Conservation (phyloP, 768 basidiomycete species). For the Boletellus emodensis region DNA sequence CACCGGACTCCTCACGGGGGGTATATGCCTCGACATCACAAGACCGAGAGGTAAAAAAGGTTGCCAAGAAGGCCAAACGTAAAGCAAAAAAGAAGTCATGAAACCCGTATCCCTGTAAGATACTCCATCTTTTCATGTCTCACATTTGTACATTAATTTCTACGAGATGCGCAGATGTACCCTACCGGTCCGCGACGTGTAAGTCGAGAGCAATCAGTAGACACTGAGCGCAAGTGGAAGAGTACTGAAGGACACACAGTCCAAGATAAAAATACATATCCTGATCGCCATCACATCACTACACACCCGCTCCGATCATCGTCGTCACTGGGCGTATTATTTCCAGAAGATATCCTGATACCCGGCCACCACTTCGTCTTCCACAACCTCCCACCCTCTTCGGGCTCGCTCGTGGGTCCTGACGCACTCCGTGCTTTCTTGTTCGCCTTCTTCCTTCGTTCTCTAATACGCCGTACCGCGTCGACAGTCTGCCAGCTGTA, state of each 20-base stretch:
- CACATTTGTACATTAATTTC: conserved; percentile 16
- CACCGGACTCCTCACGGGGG: conserved; percentile 14
- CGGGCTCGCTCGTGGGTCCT: conserved; percentile 31
- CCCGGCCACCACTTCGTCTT: conserved; percentile 41
- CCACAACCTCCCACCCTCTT: conserved; percentile 22
- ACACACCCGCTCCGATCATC: conserved; percentile 59
- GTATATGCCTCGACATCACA: conserved; percentile 22
- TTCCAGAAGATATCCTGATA: conserved; percentile 46
- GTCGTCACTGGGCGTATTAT: conserved; percentile 46
- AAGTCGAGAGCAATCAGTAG: conserved; percentile 14
- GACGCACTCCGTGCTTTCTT: conserved; percentile 39
- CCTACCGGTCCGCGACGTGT: conserved; percentile 12
- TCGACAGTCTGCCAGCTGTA: conserved; percentile 87
- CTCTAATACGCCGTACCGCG: conserved; percentile 60
- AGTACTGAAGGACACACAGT: conserved; percentile 28
- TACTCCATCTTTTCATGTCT: neutral
- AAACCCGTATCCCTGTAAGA: conserved; percentile 12
- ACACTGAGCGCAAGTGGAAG: conserved; percentile 8
- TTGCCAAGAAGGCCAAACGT: conserved; percentile 34
- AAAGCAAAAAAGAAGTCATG: conserved; percentile 28
- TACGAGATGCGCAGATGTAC: conserved; percentile 11
- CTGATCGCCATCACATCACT: conserved; percentile 48
- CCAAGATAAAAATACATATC: conserved; percentile 27
- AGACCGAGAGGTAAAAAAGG: conserved; percentile 21
- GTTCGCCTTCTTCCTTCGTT: conserved; percentile 54